These are phyloP conservation scores for Triticum dicoccoides DNA, from an alignment of 176 grass and related monocot species.

Conservation along the genomic window DNA sequence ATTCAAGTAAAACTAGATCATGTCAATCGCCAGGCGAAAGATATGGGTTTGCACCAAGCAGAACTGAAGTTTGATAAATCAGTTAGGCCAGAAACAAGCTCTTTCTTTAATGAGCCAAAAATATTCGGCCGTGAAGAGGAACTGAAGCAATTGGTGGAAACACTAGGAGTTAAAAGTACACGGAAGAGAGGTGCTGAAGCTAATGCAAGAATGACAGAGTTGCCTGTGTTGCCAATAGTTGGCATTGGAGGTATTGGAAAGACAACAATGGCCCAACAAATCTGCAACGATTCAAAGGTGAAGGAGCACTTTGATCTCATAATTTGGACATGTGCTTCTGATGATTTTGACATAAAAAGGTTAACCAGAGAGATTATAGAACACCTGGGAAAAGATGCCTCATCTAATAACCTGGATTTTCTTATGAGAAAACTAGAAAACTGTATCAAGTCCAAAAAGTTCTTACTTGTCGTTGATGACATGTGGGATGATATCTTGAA, in stretches of 20 bases:
- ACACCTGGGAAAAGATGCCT: not conserved
- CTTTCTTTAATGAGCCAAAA: not conserved
- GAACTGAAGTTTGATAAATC: not conserved
- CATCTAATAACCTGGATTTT: not conserved
- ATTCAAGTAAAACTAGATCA: not conserved
- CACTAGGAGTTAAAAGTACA: not conserved
- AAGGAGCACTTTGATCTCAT: not conserved
- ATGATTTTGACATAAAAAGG: too few species aligned
- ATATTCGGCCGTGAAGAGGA: not conserved
- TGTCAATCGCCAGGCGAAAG: not conserved
- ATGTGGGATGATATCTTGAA: too few species aligned
- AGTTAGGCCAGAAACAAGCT: not conserved
- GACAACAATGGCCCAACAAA: conserved; percentile 1
- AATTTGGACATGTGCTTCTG: not conserved
- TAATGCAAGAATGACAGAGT: not conserved
- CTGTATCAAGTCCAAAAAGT: not conserved
- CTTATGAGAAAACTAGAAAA: not conserved
- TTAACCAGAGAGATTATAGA: not conserved
- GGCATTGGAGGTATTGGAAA: not conserved
- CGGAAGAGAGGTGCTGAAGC: not conserved
- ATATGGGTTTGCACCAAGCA: not conserved
- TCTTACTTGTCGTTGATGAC: too few species aligned
- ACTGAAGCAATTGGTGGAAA: not conserved
- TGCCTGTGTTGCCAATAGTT: not conserved
- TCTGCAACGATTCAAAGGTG: not conserved